phyloP scores from a whole-genome alignment of 495 filamentous ascomycete genomes.

The Neurospora sp. region DNA sequence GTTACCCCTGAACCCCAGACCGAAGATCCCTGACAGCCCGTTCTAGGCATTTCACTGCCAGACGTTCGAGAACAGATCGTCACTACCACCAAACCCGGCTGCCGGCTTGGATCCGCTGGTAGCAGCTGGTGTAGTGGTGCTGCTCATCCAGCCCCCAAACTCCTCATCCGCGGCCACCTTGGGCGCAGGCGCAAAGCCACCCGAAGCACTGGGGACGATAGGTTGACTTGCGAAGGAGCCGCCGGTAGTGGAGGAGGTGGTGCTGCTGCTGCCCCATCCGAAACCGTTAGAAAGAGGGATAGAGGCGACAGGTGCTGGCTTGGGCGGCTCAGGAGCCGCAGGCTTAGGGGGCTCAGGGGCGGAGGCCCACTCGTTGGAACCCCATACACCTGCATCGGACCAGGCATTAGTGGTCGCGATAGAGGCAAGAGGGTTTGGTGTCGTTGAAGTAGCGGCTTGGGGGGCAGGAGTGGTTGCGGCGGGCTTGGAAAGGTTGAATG shows the following conservation, averaged over 20 bases:
- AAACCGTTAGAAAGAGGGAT: constrained; percentile 32
- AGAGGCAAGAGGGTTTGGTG: constrained; percentile 21
- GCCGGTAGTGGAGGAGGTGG: background rate
- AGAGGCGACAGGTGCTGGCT: constrained; percentile 23
- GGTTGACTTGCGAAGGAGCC: constrained; percentile 39
- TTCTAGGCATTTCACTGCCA: constrained; percentile 51
- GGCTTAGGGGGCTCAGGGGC: constrained; percentile 32
- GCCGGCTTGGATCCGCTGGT: constrained; percentile 25
- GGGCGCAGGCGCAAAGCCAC: constrained; percentile 43
- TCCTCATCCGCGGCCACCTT: constrained; percentile 78
- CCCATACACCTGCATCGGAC: constrained; percentile 41
- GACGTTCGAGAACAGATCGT: constrained; percentile 91
- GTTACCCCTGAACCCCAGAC: background rate
- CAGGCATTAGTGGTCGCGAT: constrained; percentile 37
- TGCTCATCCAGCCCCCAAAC: constrained; percentile 85
- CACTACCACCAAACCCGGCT: constrained; percentile 53
- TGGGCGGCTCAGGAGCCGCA: constrained; percentile 18
- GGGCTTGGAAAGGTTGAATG: constrained; percentile 63
- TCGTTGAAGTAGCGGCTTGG: constrained; percentile 18
- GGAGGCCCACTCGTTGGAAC: constrained; percentile 44
- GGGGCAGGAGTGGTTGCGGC: constrained; percentile 35
- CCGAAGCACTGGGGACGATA: constrained; percentile 40
- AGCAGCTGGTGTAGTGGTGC: constrained; percentile 32
- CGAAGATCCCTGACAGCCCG: background rate
- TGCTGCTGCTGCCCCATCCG: constrained; percentile 42